Conservation (phyloP, 371 early-diverging fungal genomes). For the Mucor piriformis region DNA sequence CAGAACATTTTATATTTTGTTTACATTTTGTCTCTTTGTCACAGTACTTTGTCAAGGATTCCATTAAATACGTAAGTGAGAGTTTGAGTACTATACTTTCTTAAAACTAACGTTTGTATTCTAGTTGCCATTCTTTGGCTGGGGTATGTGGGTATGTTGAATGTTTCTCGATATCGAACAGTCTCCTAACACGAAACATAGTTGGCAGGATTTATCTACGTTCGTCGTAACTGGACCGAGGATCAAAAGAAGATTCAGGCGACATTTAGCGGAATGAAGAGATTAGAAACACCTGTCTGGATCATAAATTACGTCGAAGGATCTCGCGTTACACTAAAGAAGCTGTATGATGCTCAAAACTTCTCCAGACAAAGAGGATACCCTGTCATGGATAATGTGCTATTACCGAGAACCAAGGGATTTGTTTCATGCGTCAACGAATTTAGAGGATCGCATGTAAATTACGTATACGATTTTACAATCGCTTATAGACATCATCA, state of each 20-base stretch:
- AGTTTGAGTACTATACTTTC: background rate
- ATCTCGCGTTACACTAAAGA: constrained; percentile 64
- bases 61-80: constrained; percentile 63
- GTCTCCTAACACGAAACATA: constrained; percentile 1
- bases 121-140: constrained; percentile 64
- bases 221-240: constrained; percentile 68
- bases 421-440: constrained; percentile 69
- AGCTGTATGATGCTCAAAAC: constrained; percentile 63
- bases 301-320: constrained; percentile 78
- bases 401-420: constrained; percentile 84
- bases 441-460: constrained; percentile 65
- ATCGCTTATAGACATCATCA: constrained; percentile 60
- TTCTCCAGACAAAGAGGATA: constrained; percentile 63
- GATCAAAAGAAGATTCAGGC: constrained; percentile 65
- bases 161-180: background rate
- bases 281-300: constrained; percentile 69
- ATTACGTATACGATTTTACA: constrained; percentile 71
- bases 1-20: background rate
- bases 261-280: constrained; percentile 61
- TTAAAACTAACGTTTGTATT: background rate
- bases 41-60: constrained; percentile 79
- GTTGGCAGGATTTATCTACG: constrained; percentile 73
- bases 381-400: constrained; percentile 66
- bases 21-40: background rate
- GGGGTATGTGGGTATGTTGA: constrained; percentile 63